These are phyloP conservation scores for Dillenia turbinata DNA, from an alignment of 164 flowering plant species.

Conservation along the genomic window DNA sequence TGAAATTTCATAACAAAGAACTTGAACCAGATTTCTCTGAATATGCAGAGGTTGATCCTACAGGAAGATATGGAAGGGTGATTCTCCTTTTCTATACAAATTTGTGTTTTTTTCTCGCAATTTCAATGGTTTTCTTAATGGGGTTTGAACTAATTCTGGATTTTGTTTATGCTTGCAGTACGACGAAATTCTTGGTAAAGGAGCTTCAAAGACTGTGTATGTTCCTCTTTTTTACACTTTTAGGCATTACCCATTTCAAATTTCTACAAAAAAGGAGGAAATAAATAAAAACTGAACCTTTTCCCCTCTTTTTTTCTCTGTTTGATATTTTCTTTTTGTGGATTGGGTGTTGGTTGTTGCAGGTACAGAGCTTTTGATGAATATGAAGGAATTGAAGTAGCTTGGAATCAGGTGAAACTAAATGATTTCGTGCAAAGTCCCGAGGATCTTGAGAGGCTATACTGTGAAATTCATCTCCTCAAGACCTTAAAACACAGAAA, in stretches of 20 bases:
- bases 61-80: constrained; percentile 99
- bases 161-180: constrained; percentile 51
- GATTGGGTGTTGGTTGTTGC: constrained; percentile 19
- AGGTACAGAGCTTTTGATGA: constrained; percentile 95
- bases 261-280: no score
- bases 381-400: constrained; percentile 95
- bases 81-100: not conserved
- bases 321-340: not conserved
- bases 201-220: constrained; percentile 96
- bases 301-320: constrained; percentile 6
- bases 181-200: constrained; percentile 87
- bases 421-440: constrained; percentile 73
- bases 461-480: constrained; percentile 89
- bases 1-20: no score
- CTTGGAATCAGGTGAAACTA: constrained; percentile 98
- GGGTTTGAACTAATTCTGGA: constrained; percentile 1
- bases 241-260: not conserved
- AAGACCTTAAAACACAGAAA: constrained; percentile 86
- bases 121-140: not conserved
- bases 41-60: constrained; percentile 94
- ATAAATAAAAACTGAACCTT: not conserved
- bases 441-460: constrained; percentile 85
- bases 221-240: constrained; percentile 13
- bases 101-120: not conserved
- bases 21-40: constrained; percentile 44